Base-by-base conservation (phyloP, 345 rosid species). In the Hibiscus mutabilis region DNA sequence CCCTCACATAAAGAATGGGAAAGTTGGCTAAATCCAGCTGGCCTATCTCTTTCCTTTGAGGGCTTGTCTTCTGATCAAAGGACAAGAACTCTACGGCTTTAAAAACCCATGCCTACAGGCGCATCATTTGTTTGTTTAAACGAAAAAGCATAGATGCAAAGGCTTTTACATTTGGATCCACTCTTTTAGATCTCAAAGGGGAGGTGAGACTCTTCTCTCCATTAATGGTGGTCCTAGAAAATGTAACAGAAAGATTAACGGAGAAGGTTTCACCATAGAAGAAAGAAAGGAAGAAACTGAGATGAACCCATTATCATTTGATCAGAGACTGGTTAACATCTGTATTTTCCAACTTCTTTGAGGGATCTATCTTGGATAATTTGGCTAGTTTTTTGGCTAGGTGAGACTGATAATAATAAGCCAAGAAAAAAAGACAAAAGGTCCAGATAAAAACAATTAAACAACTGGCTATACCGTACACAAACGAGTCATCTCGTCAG, bases 21-120 rank as follows among this genome's bases (percentile, higher is more conserved):
- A 42, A 47, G 37, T n/a, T 51, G 6, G 76, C 29, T n/a, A 22
- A 10, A 10, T 14, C 74, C 77, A 74, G 77, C 52, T 76, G 68
- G 77, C 64, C 60, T 31, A 21, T 52, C 27, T 63, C 74, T 74
- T 19, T 55, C 49, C 35, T 55, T 14, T 15, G 19, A 61, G 56
- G 22, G 61, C n/a, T 68, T 79, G 70, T 62, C 76, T 67, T 71
- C 55, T 67, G 55, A 60, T 61, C 33, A 25, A 62, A 24, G n/a
- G 73, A 71, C 76, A 61, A 25, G 21, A 37, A 6, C 67, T 67
- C 76, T n/a, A 66, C 27, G 14, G 35, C 74, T 61, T 55, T 40
- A 69, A 63, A 46, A 11, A 79, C 29, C 21, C 9, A 33, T 75
- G 73, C 55, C 59, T 55, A 21, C 64, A 37, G 2, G 31, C 51